These are phyloP conservation scores for Calonectria honghensis DNA, from an alignment of 2,329 filamentous ascomycete species.

Conservation along the genomic window DNA sequence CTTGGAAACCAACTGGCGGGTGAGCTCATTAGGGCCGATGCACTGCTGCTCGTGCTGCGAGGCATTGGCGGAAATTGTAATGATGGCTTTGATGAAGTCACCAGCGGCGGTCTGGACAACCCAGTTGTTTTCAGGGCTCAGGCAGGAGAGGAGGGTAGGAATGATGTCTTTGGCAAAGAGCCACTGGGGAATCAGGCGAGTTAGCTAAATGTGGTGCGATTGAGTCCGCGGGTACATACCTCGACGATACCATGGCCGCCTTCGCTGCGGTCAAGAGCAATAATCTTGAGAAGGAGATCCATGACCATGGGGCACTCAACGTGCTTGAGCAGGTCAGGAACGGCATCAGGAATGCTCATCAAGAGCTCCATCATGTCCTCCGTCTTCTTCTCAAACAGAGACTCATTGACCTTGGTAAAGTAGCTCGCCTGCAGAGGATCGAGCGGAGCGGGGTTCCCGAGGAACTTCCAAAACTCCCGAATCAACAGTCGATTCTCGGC, in stretches of 20 bases:
- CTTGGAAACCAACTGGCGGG: slow-evolving; percentile 92
- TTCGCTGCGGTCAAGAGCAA: slow-evolving; percentile 94
- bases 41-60: slow-evolving; percentile 99
- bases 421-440: slow-evolving; percentile 97
- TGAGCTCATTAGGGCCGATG: slow-evolving; percentile 97
- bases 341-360: slow-evolving; percentile 86
- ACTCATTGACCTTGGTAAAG: slow-evolving; percentile 99
- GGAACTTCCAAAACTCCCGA: slow-evolving; percentile 91
- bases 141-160: slow-evolving; percentile 88
- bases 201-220: slow-evolving; percentile 31
- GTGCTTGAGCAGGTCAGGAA: slow-evolving; percentile 91
- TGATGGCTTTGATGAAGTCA: slow-evolving; percentile 98
- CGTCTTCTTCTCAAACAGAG: slow-evolving; percentile 97
- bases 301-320: slow-evolving; percentile 99
- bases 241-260: slow-evolving; percentile 95
- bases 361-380: slow-evolving; percentile 96
- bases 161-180: slow-evolving; percentile 92
- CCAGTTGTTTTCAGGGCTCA: slow-evolving; percentile 88
- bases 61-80: slow-evolving; percentile 98
- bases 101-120: slow-evolving; percentile 97
- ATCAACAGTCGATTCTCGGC: slow-evolving; percentile 88
- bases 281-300: slow-evolving; percentile 97
- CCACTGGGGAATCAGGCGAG: slow-evolving; percentile 77
- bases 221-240: slow-evolving; percentile 69
- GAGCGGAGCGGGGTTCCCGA: slow-evolving; percentile 88